Base-by-base conservation (phyloP, 2,329 filamentous ascomycete species). In the Penicillium sp. region DNA sequence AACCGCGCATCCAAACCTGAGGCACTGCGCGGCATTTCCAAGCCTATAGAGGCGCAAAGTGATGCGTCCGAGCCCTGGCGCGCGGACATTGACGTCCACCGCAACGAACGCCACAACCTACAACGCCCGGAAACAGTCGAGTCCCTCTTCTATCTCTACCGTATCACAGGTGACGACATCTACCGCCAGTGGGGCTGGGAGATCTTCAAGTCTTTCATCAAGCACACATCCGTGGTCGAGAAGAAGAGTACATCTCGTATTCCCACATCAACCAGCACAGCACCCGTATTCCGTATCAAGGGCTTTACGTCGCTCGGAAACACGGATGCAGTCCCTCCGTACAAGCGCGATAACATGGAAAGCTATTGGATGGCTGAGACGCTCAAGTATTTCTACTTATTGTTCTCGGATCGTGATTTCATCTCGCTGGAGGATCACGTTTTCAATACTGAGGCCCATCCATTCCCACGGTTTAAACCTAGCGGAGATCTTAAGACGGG, bases 361-460 rank as follows among this genome's bases (percentile, higher is more conserved):
- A 95, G 91, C 72, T 97, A 97, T 78, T 99, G 94, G 94, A 84
- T 99, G 81, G 93, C 94, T 47, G 94, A 99, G 79, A 99, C 94
- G 23, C 81, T 99, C 45, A 99, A 99, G 78, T 99, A 99, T 74
- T 89, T 99, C 73, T 99, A 96, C 75, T 85, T 99, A 41, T 82
- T 99, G 35, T 99, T 99, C 78, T 93, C 91, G 2, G 87, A 90
- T 4, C 81, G 88, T 63, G 90, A 95, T 60, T 76, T 97, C 38
- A 80, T 97, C 42, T 91, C 93, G 2, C 81, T 99, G 33, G 89
- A 94, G 67, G 85, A 93, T 68, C 82, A 96, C 27, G 92, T 99
- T 40, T 87, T 97, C 71, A 99, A 99, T 74, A 99, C 94, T 1
- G 94, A 99, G 78, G 94, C 92, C 1, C 94, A 99, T 75, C 86